These are phyloP conservation scores for Sporopachydermia cereana DNA, from an alignment of 1,139 yeast genomes.

Conservation along the genomic window DNA sequence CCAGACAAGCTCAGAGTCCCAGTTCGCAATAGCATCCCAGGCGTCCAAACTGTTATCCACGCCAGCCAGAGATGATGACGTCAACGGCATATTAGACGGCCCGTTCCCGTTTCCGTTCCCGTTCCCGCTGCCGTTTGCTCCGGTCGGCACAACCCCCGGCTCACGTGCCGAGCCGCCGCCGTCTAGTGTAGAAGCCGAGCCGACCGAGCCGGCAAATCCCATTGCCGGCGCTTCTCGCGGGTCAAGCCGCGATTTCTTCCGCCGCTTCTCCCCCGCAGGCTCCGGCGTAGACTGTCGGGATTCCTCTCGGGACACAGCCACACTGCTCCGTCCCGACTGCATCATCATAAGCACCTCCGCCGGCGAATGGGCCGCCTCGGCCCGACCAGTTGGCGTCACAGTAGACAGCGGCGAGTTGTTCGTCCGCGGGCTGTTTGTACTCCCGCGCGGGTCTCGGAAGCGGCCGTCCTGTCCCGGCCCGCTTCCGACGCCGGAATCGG, in stretches of 20 bases:
- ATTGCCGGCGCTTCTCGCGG: neutral
- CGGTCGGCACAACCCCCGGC: neutral
- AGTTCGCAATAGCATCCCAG: slow-evolving; percentile 29
- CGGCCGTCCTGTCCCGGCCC: too few species aligned
- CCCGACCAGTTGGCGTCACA: neutral
- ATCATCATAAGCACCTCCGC: slow-evolving; percentile 2
- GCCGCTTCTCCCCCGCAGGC: neutral
- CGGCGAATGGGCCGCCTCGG: neutral
- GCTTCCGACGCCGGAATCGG: neutral
- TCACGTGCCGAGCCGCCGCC: neutral
- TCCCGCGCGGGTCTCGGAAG: neutral
- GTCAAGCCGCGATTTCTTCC: neutral
- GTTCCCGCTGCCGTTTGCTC: slow-evolving; percentile 3
- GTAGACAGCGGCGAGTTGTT: neutral
- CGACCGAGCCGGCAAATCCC: neutral
- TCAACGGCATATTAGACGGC: slow-evolving; percentile 6
- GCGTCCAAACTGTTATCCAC: slow-evolving; percentile 13
- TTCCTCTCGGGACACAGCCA: neutral
- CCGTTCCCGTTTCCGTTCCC: slow-evolving; percentile 6
- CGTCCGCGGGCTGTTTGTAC: neutral
- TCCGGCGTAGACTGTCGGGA: neutral
- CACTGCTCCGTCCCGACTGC: slow-evolving; percentile 1
- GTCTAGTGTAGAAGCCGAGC: too few species aligned
- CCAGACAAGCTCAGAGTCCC: slow-evolving; percentile 70
- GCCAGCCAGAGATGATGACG: slow-evolving; percentile 7